Conservation (phyloP, 164 flowering plant species). For the Amborella trichopoda region DNA sequence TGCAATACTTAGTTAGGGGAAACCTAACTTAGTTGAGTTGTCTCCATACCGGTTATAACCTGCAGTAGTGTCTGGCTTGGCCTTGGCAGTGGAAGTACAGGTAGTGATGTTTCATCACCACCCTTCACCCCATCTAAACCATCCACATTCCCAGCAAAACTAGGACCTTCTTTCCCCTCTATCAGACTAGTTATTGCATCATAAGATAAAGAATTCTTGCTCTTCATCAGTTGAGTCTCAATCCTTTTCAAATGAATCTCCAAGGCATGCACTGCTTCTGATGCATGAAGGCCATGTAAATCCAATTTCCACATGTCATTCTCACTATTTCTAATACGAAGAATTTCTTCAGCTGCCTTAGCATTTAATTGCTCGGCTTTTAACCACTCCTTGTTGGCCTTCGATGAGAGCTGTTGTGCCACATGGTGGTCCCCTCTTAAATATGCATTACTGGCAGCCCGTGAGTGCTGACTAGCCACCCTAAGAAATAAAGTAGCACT, state of each 20-base stretch:
- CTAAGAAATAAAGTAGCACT: slow-evolving; percentile 31
- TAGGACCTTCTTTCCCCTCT: slow-evolving; percentile 8
- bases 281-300: slow-evolving; percentile 90
- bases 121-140: slow-evolving; percentile 9
- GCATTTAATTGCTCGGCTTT: slow-evolving; percentile 52
- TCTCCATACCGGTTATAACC: slow-evolving; percentile 70
- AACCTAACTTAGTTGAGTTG: neutral
- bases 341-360: slow-evolving; percentile 69
- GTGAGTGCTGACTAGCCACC: slow-evolving; percentile 71
- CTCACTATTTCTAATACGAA: slow-evolving; percentile 35
- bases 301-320: slow-evolving; percentile 78
- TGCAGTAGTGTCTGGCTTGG: slow-evolving; percentile 35
- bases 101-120: slow-evolving; percentile 13
- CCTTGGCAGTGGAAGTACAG: slow-evolving; percentile 10
- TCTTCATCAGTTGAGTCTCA: slow-evolving; percentile 28
- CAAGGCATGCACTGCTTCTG: slow-evolving; percentile 71
- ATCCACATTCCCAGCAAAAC: slow-evolving; percentile 16
- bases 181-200: slow-evolving; percentile 12
- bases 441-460: slow-evolving; percentile 65
- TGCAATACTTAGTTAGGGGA: neutral
- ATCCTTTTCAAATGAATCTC: slow-evolving; percentile 42
- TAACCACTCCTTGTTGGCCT: slow-evolving; percentile 55
- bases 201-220: slow-evolving; percentile 14
- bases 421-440: slow-evolving; percentile 61
- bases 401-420: slow-evolving; percentile 52